A percentile compares a stretch with the other conserved stretches of the same genome.
phyloP scores from a whole-genome alignment of 2,329 filamentous ascomycete species.

The Stagonosporopsis tanaceti region DNA sequence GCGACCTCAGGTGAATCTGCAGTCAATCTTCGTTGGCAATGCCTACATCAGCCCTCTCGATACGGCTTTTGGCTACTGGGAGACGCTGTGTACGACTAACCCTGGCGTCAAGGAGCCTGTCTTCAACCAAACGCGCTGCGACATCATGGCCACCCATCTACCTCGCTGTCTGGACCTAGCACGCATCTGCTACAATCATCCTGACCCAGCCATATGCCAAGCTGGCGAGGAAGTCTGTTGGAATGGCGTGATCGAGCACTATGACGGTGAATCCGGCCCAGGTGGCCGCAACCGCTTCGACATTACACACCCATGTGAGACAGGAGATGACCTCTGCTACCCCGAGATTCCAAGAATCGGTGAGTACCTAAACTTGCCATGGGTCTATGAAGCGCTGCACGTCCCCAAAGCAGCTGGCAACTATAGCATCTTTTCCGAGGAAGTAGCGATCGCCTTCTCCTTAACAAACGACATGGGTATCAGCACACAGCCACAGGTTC shows the following conservation, averaged over 20 bases:
- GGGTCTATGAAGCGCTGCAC: slow-evolving; percentile 43
- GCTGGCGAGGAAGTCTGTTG: slow-evolving; percentile 50
- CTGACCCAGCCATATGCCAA: slow-evolving; percentile 53
- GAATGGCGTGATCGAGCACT: slow-evolving; percentile 50
- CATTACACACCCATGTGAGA: slow-evolving; percentile 52
- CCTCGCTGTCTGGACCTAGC: slow-evolving; percentile 56
- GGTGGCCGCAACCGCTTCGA: slow-evolving; percentile 56
- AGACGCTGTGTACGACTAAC: slow-evolving; percentile 58
- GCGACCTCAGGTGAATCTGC: slow-evolving; percentile 53
- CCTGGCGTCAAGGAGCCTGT: slow-evolving; percentile 53
- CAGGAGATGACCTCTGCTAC: slow-evolving; percentile 51
- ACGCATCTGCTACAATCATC: slow-evolving; percentile 51
- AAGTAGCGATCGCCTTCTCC: slow-evolving; percentile 38
- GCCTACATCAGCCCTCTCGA: slow-evolving; percentile 55
- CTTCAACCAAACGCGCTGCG: slow-evolving; percentile 57
- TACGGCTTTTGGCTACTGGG: slow-evolving; percentile 55
- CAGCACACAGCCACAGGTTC: slow-evolving; percentile 45
- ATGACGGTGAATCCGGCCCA: slow-evolving; percentile 51
- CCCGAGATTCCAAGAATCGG: slow-evolving; percentile 37
- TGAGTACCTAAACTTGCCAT: slow-evolving; percentile 46
- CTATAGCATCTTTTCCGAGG: slow-evolving; percentile 39
- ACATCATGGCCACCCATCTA: slow-evolving; percentile 56
- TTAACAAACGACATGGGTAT: slow-evolving; percentile 39
- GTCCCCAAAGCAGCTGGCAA: slow-evolving; percentile 45
- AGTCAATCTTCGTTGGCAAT: slow-evolving; percentile 58